A percentile compares a stretch with the other conserved stretches of the same genome.
phyloP scores from a whole-genome alignment of 192 early-diverging fungal species.

The Podila horticola region DNA sequence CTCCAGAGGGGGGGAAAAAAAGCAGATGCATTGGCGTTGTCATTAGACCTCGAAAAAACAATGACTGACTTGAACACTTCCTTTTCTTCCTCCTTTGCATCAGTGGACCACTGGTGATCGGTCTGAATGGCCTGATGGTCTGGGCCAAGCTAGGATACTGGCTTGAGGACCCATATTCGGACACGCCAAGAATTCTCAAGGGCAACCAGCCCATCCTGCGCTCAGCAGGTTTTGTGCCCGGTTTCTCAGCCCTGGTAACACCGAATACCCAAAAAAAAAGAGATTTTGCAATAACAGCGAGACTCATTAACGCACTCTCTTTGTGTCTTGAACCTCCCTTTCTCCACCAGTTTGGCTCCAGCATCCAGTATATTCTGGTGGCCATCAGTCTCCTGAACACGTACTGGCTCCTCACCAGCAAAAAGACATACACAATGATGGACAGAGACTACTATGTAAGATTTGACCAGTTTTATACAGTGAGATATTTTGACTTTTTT shows the following conservation, averaged over 20 bases:
- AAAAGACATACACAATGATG: conserved; percentile 44
- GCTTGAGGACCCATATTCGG: conserved; percentile 38
- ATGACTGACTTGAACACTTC: background rate
- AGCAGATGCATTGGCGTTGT: background rate
- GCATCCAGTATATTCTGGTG: conserved; percentile 36
- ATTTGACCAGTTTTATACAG: background rate
- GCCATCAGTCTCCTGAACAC: conserved; percentile 33
- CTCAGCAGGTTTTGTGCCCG: conserved; percentile 19
- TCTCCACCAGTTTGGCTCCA: conserved; percentile 1
- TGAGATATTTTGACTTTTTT: too few species aligned
- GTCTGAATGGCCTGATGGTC: conserved; percentile 25
- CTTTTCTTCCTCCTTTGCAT: background rate
- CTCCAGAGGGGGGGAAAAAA: background rate
- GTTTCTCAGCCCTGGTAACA: conserved; percentile 20
- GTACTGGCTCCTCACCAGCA: conserved; percentile 43
- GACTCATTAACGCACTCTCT: background rate
- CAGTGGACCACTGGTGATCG: conserved; percentile 41
- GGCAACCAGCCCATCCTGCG: conserved; percentile 12
- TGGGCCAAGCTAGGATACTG: conserved; percentile 46
- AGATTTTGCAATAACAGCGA: background rate
- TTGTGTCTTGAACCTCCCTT: background rate
- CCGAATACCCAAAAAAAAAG: background rate
- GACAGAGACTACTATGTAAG: conserved; percentile 5
- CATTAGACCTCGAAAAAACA: background rate
- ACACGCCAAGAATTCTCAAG: conserved; percentile 30